phyloP scores from a whole-genome alignment of 148 eudicot genomes.

The Oxyria digyna region DNA sequence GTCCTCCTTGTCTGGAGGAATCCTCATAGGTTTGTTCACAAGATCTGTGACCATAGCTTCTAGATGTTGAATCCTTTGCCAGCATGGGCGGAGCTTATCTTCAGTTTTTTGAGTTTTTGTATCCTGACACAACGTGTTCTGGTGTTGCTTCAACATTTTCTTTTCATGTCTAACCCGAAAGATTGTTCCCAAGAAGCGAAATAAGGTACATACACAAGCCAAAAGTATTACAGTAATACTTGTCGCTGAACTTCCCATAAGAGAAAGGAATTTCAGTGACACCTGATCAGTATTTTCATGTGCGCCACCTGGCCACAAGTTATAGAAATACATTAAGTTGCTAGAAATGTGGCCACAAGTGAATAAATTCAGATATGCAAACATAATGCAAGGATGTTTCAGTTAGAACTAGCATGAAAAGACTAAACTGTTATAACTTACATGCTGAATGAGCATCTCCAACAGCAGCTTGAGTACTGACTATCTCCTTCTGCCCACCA shows the following conservation, averaged over 20 bases:
- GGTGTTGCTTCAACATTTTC: constrained; percentile 14
- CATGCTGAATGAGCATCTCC: constrained; percentile 27
- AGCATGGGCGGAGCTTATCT: constrained; percentile 54
- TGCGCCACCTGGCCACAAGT: constrained; percentile 17
- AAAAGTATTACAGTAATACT: constrained; percentile 31
- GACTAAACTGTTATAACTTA: constrained; percentile 18
- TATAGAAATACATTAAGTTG: constrained; percentile 1
- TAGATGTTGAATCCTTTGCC: constrained; percentile 64
- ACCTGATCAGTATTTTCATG: constrained; percentile 17
- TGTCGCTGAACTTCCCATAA: constrained; percentile 23
- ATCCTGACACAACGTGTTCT: constrained; percentile 10
- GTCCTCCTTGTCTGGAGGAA: constrained; percentile 83
- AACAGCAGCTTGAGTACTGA: constrained; percentile 14
- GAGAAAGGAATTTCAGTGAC: constrained; percentile 12
- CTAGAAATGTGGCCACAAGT: neutral
- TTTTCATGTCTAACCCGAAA: constrained; percentile 21
- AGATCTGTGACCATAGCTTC: constrained; percentile 64
- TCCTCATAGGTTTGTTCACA: constrained; percentile 50
- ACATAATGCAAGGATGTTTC: neutral
- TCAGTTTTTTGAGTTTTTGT: constrained; percentile 15
- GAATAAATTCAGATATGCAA: neutral
- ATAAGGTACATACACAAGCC: constrained; percentile 34
- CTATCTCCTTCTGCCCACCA: constrained; percentile 15
- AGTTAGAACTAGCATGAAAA: neutral
- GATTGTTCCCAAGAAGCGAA: constrained; percentile 25